phyloP scores from a whole-genome alignment of 352 stramenopile genomes.

The Globisporangium cederbergense region DNA sequence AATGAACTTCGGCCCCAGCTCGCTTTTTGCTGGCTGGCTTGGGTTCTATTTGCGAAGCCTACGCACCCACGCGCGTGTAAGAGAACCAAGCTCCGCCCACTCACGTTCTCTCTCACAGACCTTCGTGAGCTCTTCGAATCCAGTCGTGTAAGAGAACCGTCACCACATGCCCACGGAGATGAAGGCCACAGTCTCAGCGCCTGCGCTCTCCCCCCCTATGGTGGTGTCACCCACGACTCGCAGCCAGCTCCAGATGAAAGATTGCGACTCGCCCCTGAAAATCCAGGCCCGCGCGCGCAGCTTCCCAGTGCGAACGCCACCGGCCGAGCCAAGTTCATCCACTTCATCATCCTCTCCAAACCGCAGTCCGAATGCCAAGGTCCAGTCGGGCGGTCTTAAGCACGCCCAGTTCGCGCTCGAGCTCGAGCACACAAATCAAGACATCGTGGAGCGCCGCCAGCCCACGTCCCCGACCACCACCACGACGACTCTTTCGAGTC shows the following conservation, averaged over 20 bases:
- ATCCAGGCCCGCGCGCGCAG: conserved; percentile 16
- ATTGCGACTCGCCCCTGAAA: conserved; percentile 10
- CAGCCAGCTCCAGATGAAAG: conserved; percentile 7
- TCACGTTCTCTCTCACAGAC: not conserved
- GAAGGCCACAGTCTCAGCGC: not conserved
- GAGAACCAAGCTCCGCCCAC: not conserved
- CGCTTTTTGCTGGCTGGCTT: not conserved
- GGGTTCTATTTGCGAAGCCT: conserved; percentile 3
- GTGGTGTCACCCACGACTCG: not conserved
- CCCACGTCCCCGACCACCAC: conserved; percentile 8
- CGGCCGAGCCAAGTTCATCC: not conserved
- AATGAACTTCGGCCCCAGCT: not conserved
- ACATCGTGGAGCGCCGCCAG: conserved; percentile 6
- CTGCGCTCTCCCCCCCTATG: not conserved
- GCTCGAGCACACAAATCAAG: conserved; percentile 21
- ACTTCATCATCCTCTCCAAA: not conserved
- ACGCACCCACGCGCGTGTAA: not conserved
- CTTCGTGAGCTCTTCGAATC: conserved; percentile 1
- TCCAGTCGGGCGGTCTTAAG: not conserved
- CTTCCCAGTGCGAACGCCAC: conserved; percentile 10
- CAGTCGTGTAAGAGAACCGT: conserved; percentile 1
- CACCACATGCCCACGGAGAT: not conserved
- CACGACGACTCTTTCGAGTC: conserved; percentile 9
- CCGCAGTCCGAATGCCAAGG: not conserved
- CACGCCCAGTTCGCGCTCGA: conserved; percentile 16